Evolutionary conservation across 495 filamentous ascomycete species (phyloP), one percentile per base, ranked within the genome.

Genomic region (Aspergillus asperescens): DNA sequence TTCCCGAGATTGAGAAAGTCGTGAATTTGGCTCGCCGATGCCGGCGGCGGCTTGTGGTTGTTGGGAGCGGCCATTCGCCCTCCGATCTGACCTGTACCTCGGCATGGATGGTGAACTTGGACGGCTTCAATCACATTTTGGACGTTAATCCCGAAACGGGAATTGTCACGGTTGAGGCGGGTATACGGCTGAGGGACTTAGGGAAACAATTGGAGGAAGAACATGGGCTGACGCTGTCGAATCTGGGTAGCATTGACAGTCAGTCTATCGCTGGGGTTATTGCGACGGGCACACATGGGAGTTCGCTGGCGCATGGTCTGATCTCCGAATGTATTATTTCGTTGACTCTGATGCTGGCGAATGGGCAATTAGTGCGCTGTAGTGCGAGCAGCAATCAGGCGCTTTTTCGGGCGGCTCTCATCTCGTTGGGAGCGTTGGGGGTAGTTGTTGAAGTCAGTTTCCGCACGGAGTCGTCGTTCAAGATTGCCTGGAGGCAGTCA

Each of bases 191-290:
- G 38, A 77, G 77, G 52, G 73, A 85, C 41, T 74, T 98, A 40
- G 80, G 85, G 25, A 70, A 73, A 15, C 78, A 80, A 51, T 77
- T 96, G 46, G 85, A 86, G 48, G 78, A 82, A 45, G 79, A 82
- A 45, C 63, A 82, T 53, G 89, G 88, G 7, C 75, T 96, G 49
- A 84, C 88, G 9, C 79, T 97, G 76, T 86, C 86, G 18, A 95
- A 90, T 61, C 75, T 97, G 42, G 93, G 93, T 7, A 95, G 89
- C 66, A 98, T 98, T 62, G 89, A 95, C 59, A 80, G 89, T 54
- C 93, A 98, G 75, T 91, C 87, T 44, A 84, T 97, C 58, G 93
- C 88, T 10, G 93, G 93, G 19, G 93, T 90, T 22, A 92, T 98
- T 41, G 80, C 86, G 31, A 98, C 93, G 9, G 89, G 86, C 23